Conservation (phyloP, 2,329 filamentous ascomycete genomes). For the Aspergillus ruber region DNA sequence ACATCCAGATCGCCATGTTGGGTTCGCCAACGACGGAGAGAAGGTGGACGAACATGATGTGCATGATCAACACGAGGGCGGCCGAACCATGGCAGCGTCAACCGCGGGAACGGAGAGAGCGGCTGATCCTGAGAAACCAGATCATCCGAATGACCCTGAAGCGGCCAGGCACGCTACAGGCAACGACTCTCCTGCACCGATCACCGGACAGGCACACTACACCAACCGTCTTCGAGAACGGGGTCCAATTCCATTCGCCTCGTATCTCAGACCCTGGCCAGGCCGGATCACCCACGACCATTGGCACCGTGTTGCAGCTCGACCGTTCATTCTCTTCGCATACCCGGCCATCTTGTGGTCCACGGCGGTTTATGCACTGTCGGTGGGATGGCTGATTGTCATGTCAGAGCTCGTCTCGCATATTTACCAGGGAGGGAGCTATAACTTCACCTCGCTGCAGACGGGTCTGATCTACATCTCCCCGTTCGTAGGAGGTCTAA, state of each 20-base stretch:
- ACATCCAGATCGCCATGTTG: slow-evolving; percentile 47
- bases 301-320: slow-evolving; percentile 69
- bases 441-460: slow-evolving; percentile 75
- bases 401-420: slow-evolving; percentile 79
- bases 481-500: slow-evolving; percentile 78
- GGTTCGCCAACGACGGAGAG: slow-evolving; percentile 43
- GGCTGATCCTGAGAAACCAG: slow-evolving; percentile 9
- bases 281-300: slow-evolving; percentile 71
- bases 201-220: slow-evolving; percentile 47
- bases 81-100: neutral
- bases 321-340: slow-evolving; percentile 78
- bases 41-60: slow-evolving; percentile 8
- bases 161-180: slow-evolving; percentile 14
- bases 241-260: slow-evolving; percentile 63
- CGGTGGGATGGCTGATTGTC: slow-evolving; percentile 92
- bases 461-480: slow-evolving; percentile 84
- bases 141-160: slow-evolving; percentile 22
- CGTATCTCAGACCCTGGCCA: slow-evolving; percentile 70
- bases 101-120: neutral
- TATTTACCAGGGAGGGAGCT: slow-evolving; percentile 66
- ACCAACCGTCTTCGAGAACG: slow-evolving; percentile 62
- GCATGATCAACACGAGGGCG: neutral
- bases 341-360: slow-evolving; percentile 92
- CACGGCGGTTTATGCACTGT: slow-evolving; percentile 73
- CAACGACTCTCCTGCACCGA: slow-evolving; percentile 18